Base-by-base conservation (phyloP, 345 rosid species). In the Aquilaria sinensis region DNA sequence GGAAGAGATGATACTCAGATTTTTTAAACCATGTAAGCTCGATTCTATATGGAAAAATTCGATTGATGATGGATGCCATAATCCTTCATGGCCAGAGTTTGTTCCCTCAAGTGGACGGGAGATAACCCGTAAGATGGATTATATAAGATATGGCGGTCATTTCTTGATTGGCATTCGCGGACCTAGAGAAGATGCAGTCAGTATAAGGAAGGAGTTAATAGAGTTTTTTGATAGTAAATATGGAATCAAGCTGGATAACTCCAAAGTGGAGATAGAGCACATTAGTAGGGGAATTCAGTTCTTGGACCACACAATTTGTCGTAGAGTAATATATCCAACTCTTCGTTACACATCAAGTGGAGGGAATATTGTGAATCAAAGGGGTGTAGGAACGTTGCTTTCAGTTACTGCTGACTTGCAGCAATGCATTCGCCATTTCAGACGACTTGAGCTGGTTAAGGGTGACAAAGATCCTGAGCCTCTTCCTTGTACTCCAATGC, bases 41-140 rank as follows among this genome's bases (percentile, higher is more conserved):
- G 96, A 94, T 79, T 85, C 97, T 0, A 88, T 94, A 78, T 94
- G 99, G 99, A 94, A 80, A 75, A 73, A 84, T 53, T 83, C 91
- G 9, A 88, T 85, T 37, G 68, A 85, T 75, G 97, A 85, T 72
- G 96, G 93, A 46, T 88, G 91, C 37, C 96, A 90, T 70, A 94
- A 94, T 64, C 95, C 97, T n/a, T 78, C 96, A 9, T 94, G 99
- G 99, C 99, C 96, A 0, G 97, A 94, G 85, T 90, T 94, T 77
- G 99, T 94, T 73, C 99, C 99, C 0, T 78, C 86, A 0, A 87
- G 96, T 64, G 97, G 96, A 69, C 80, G 70, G n/a, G 93, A 87
- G 80, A 94, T 86, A 75, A 90, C 97, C 0, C 73, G 95, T 78
- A 94, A 85, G 69, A 90, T 94, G 97, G 97, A 88, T 74, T 94